Evolutionary conservation across 495 filamentous ascomycete species (phyloP), one percentile per base, ranked within the genome.

Genomic region (Hypoxylon crocopeplum): DNA sequence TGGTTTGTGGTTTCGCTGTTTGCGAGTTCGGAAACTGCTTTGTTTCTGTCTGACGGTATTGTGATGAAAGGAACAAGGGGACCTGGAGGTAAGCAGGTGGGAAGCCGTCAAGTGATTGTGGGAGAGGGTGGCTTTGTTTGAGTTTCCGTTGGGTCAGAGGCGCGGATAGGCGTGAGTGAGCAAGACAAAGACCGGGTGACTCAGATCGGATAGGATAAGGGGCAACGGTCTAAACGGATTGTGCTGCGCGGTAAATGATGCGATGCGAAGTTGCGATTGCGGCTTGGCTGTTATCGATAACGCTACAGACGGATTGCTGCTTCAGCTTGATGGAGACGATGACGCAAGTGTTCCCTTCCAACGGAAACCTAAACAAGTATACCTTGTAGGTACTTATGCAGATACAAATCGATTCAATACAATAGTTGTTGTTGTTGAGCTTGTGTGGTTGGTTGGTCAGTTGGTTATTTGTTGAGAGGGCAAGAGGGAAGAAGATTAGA

Each of bases 141-240:
- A 47, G 47, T 49, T 39, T 22, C 34, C 37, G 39, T 46, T 52
- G 44, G 57, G 49, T 63, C 61, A 58, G 45, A 50, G 56, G 25
- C 34, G 45, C 34, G 45, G 59, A 37, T 36, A 48, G 48, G 30
- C 45, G 34, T 15, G 45, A 38, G 56, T 41, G 38, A 54, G 48
- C 34, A 19, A 38, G 45, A 52, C 52, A 66, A 62, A 68, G 68
- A 29, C 68, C 65, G 57, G 53, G 68, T 70, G 68, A 70, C 68
- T 70, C 68, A 70, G 54, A 53, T 27, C 33, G 51, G 59, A 42
- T 29, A 56, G 62, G 42, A 34, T 59, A 59, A 57, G 64, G 60
- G 62, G 42, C 30, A 21, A 54, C 44, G 42, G 55, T 15, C 34
- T n/a, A 30, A 32, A 34, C 36, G 36, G 41, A n/a, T n/a, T n/a